Evolutionary conservation across 2,329 filamentous ascomycete genomes (phyloP), one percentile per base, ranked within the genome.

Genomic region (Didymella glomerata): DNA sequence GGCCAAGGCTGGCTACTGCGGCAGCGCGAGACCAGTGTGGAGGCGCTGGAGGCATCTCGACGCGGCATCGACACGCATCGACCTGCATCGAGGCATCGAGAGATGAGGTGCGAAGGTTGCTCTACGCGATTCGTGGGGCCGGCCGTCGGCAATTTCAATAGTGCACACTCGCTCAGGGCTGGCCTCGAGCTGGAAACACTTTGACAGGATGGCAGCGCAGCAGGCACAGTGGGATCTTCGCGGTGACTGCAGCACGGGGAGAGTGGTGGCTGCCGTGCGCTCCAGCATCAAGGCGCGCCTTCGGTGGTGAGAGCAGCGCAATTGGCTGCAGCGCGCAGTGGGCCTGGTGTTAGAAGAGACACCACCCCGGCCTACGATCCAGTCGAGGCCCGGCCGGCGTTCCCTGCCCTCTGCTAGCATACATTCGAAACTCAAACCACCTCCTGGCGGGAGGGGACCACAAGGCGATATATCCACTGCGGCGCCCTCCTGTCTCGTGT

Each of bases 371-470:
- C 46, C 46, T 18, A 34, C 50, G 46, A 53, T 54, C 34, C 32
- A 36, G 44, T 58, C 55, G 48, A 58, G 55, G 44, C 55, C 55
- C 30, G 25, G 47, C 48, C 41, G 8, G 36, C 36, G 36, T 40
- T 40, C 36, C 36, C 48, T 57, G 42, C 48, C 48, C 34, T 28
- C 36, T 47, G 40, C 56, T 54, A 54, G 56, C 56, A 54, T 49
- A 41, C 57, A 55, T 34, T 51, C 56, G 57, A 60, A 60, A 60
- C 57, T 30, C 47, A 60, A 52, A 52, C 51, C 48, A 60, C 47
- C 57, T 60, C 57, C 57, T 60, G 57, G 57, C 51, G 47, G 57
- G 51, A 60, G 51, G 48, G 38, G 34, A 57, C 51, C 18, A 50
- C 40, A 22, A 54, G 50, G 49, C 48, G 51, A 50, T 47, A 59